These are phyloP conservation scores for Pseudopyricularia javanii DNA, from an alignment of 2,329 filamentous ascomycete species.

Conservation along the genomic window DNA sequence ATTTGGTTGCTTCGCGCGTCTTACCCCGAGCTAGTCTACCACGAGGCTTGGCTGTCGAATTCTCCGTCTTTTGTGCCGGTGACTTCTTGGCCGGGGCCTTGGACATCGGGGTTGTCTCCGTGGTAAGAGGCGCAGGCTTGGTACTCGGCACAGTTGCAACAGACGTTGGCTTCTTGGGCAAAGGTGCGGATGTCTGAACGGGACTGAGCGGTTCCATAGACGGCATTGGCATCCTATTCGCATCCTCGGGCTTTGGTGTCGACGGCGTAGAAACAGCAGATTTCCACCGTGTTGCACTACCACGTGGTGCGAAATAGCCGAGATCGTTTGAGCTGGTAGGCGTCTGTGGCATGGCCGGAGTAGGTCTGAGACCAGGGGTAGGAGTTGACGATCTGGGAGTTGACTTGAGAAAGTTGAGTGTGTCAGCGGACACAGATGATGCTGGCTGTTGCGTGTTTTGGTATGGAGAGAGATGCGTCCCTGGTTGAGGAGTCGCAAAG, in stretches of 20 bases:
- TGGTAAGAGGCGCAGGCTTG: neutral
- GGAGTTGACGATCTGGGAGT: neutral
- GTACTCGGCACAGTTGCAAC: neutral
- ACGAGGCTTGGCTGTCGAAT: neutral
- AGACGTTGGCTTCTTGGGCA: slow-evolving; percentile 12
- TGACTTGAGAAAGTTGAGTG: slow-evolving; percentile 3
- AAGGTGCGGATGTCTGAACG: slow-evolving; percentile 23
- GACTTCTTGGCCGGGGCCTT: slow-evolving; percentile 15
- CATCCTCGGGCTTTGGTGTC: slow-evolving; percentile 32
- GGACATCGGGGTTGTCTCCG: slow-evolving; percentile 3
- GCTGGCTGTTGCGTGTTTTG: slow-evolving; percentile 1
- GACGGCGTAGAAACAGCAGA: slow-evolving; percentile 39
- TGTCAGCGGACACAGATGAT: slow-evolving; percentile 3
- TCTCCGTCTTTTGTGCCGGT: slow-evolving; percentile 12
- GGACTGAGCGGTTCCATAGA: slow-evolving; percentile 48
- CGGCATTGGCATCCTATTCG: slow-evolving; percentile 33
- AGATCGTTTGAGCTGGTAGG: slow-evolving; percentile 3
- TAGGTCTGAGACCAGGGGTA: slow-evolving; percentile 3
- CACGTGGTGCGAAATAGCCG: slow-evolving; percentile 6
- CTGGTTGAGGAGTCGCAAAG: neutral
- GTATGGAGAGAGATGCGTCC: neutral
- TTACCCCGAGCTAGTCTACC: slow-evolving; percentile 4
- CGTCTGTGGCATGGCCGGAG: slow-evolving; percentile 9
- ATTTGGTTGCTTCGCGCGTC: neutral
- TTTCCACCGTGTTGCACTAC: slow-evolving; percentile 46